Evolutionary conservation across 1,139 yeast genomes (phyloP).

Genomic region (Sugiyamaella grinbergsii): DNA sequence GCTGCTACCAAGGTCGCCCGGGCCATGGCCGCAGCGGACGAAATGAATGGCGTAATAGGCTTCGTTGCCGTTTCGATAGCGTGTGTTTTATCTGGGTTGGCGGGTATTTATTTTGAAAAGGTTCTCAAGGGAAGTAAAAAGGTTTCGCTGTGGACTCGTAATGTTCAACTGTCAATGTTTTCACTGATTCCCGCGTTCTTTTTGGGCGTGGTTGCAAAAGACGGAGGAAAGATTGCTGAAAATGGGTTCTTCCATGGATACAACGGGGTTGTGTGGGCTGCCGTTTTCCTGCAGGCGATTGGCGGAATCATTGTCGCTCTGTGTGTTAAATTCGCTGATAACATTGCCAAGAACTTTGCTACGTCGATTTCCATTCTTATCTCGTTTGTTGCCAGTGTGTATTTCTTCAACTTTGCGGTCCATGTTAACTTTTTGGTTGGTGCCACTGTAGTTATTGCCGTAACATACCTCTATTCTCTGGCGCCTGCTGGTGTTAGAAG

Average conservation of each 20-base stretch:
- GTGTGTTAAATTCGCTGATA: conserved; percentile 49
- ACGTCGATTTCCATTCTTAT: conserved; percentile 47
- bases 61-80: conserved; percentile 45
- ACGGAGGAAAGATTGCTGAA: conserved; percentile 41
- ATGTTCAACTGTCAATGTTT: conserved; percentile 46
- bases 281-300: conserved; percentile 45
- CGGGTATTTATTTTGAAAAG: conserved; percentile 49
- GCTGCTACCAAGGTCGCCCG: conserved; percentile 14
- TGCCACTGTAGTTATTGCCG: conserved; percentile 43
- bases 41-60: conserved; percentile 41
- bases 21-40: conserved; percentile 20
- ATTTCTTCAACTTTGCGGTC: conserved; percentile 43
- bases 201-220: conserved; percentile 44
- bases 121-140: conserved; percentile 45
- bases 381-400: conserved; percentile 45
- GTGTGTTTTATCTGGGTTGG: conserved; percentile 46
- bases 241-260: conserved; percentile 47
- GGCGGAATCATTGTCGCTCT: conserved; percentile 49
- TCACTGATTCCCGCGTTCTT: conserved; percentile 47
- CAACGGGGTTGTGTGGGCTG: conserved; percentile 45
- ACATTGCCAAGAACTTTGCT: conserved; percentile 49
- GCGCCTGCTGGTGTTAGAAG: conserved; percentile 13
- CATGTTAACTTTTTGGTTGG: conserved; percentile 44
- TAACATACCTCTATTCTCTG: conserved; percentile 43
- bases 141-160: conserved; percentile 46